These are phyloP conservation scores for Phytophthora cactorum DNA, from an alignment of 352 stramenopile genomes.

Conservation along the genomic window DNA sequence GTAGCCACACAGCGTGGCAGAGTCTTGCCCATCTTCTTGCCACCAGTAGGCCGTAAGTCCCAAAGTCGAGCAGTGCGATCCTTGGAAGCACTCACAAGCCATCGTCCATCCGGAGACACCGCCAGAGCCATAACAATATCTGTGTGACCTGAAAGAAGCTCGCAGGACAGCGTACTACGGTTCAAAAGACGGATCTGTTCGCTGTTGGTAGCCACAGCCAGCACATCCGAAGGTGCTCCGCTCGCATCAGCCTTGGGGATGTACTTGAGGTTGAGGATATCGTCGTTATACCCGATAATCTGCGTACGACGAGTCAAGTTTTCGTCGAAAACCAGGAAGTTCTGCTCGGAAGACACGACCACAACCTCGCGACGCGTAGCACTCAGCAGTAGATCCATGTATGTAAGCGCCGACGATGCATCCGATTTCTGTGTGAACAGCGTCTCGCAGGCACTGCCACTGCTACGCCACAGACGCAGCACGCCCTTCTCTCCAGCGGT, in stretches of 20 bases:
- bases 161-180: slow-evolving; percentile 91
- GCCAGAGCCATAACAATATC: slow-evolving; percentile 97
- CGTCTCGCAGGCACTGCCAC: slow-evolving; percentile 41
- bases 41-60: slow-evolving; percentile 64
- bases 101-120: slow-evolving; percentile 87
- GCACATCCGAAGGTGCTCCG: slow-evolving; percentile 55
- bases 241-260: slow-evolving; percentile 73
- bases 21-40: slow-evolving; percentile 38
- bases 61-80: slow-evolving; percentile 94
- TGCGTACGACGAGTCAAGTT: slow-evolving; percentile 70
- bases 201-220: slow-evolving; percentile 97
- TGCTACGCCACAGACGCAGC: slow-evolving; percentile 80
- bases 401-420: slow-evolving; percentile 51
- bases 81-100: slow-evolving; percentile 95
- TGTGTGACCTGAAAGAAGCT: slow-evolving; percentile 96
- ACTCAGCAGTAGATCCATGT: slow-evolving; percentile 65
- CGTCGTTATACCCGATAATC: slow-evolving; percentile 96
- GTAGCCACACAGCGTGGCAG: slow-evolving; percentile 84
- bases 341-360: slow-evolving; percentile 85
- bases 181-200: slow-evolving; percentile 96
- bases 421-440: slow-evolving; percentile 53
- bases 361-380: slow-evolving; percentile 67
- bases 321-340: slow-evolving; percentile 86
- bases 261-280: slow-evolving; percentile 98
- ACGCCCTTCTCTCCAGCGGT: slow-evolving; percentile 93